Base-by-base conservation (phyloP, 1,139 yeast species). In the Suhomyces taliae region DNA sequence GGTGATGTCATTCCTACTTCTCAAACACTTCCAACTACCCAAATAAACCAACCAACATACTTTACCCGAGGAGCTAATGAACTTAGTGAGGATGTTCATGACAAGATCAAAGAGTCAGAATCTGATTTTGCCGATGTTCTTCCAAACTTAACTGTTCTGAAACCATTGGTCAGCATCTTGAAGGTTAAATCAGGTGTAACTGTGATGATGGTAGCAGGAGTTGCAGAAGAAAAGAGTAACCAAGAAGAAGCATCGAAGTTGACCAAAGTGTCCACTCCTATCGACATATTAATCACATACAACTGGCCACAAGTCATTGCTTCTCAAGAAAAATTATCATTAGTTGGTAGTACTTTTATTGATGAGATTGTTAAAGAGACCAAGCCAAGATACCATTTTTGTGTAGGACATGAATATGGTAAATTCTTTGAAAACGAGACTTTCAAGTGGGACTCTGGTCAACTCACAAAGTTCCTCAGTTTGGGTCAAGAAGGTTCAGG, bases 321-420 rank as follows among this genome's bases (percentile, higher is more conserved):
- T 0, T 58, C 64, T 8, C 74, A 67, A 48, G 70, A 73, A 44
- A 67, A 67, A 39, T 57, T 75, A 15, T 58, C 72, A 0, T 53
- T 74, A 7, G 77, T 73, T 12, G 79, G 71, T 5, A 60, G 66
- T 44, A 52, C 57, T 29, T 46, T 52, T n/a, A 59, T 86, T 2
- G 88, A 85, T 58, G 58, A 59, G 7, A 51, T 84, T 3, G 76
- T 81, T 1, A 63, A 66, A 42, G 50, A 59, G 8, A 48, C 70
- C 1, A 74, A 74, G 49, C 95, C 95, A 3, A 69, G 81, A 50
- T 87, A 87, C 60, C 87, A 85, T 62, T 83, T 87, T 59, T 73
- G 83, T 2, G 77, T 75, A 31, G 86, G 86, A 0, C 67, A 70
- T 36, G 72, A 70, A 6, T 49, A 62, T 1, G 83, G 83, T 0